These are phyloP conservation scores for Allantophomopsis cytisporea DNA, from an alignment of 2,329 filamentous ascomycete genomes.

Conservation along the genomic window DNA sequence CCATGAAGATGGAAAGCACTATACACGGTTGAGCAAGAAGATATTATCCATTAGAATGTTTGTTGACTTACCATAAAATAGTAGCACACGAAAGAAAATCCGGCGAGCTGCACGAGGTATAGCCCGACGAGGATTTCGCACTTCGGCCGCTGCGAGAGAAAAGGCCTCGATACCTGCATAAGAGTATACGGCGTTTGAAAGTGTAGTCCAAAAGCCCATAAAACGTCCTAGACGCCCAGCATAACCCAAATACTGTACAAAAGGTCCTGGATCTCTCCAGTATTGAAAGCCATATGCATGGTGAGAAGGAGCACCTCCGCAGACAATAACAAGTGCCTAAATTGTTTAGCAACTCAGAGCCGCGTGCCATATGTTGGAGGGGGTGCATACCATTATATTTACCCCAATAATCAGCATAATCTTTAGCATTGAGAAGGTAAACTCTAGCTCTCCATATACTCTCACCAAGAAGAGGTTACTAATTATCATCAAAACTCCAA, in stretches of 20 bases:
- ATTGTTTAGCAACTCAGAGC: too few relatives aligned
- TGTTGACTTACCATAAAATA: conserved; percentile 56
- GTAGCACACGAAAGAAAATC: conserved; percentile 64
- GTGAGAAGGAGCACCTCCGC: conserved; percentile 64
- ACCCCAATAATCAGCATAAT: conserved; percentile 49
- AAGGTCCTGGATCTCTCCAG: conserved; percentile 56
- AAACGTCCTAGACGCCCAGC: conserved; percentile 42
- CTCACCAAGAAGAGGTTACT: conserved; percentile 37
- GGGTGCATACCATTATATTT: conserved; percentile 36
- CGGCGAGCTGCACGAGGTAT: conserved; percentile 66
- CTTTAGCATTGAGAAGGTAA: conserved; percentile 43
- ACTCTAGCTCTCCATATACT: conserved; percentile 48
- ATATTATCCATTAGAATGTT: conserved; percentile 45
- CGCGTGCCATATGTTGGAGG: too few relatives aligned
- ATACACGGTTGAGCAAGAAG: conserved; percentile 40
- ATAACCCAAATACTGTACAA: conserved; percentile 47
- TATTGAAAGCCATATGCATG: conserved; percentile 62
- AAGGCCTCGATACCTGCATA: conserved; percentile 32
- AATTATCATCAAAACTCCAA: conserved; percentile 12
- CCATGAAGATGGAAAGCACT: too few relatives aligned
- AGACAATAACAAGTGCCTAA: conserved; percentile 63
- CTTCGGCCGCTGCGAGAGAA: conserved; percentile 45
- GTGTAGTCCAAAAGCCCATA: conserved; percentile 48
- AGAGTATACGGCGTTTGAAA: conserved; percentile 32
- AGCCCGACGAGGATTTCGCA: conserved; percentile 47